Base-by-base conservation (phyloP, 108 stramenopile genomes). In the Ochromonas danica region DNA sequence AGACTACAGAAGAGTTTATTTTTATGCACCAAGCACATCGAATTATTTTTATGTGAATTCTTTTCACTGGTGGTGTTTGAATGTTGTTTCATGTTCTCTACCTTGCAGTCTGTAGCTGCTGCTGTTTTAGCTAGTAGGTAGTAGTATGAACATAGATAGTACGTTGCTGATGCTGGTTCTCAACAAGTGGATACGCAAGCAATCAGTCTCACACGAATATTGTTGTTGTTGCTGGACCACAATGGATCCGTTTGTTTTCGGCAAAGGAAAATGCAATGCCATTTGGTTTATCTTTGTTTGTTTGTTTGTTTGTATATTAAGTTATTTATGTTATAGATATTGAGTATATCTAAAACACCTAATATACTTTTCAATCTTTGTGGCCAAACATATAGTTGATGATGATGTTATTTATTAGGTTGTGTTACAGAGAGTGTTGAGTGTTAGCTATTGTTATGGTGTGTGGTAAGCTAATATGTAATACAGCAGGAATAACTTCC, bases 361-460 rank as follows among this genome's bases (percentile, higher is more conserved):
- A 57, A 57, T 57, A 57, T 57, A 57, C 51, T 57, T 57, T 57
- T 57, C 51, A 57, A 57, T 57, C 51, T 57, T 57, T n/a, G n/a
- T n/a, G n/a, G n/a, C n/a, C n/a, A n/a, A n/a, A n/a, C n/a, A n/a
- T n/a, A n/a, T n/a, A n/a, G n/a, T n/a, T n/a, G n/a, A n/a, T n/a
- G n/a, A n/a, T n/a, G n/a, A n/a, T n/a, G n/a, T n/a, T n/a, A n/a
- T n/a, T n/a, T n/a, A n/a, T n/a, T n/a, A n/a, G n/a, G n/a, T n/a
- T n/a, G n/a, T n/a, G n/a, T n/a, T n/a, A n/a, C n/a, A n/a, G n/a
- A n/a, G n/a, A n/a, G n/a, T n/a, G n/a, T n/a, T n/a, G n/a, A n/a
- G n/a, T n/a, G n/a, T n/a, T n/a, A n/a, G n/a, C n/a, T n/a, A n/a
- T n/a, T n/a, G n/a, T n/a, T n/a, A n/a, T n/a, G n/a, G n/a, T n/a